Conservation (phyloP, 2,329 filamentous ascomycete genomes). For the Fulvia fulva region DNA sequence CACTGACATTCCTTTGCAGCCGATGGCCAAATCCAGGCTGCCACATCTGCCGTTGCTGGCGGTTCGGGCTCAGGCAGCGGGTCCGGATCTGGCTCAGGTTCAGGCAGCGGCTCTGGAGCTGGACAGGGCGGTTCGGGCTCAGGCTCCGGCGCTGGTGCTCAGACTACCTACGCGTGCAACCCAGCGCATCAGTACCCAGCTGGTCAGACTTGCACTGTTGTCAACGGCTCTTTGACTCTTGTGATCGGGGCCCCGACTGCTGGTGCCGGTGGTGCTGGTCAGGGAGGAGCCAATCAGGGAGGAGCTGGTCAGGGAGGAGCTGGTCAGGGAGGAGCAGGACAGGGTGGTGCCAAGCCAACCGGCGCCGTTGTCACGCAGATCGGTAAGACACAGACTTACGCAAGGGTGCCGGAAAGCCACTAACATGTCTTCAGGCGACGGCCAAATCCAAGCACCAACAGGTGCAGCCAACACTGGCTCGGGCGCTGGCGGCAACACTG, state of each 20-base stretch:
- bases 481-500: neutral
- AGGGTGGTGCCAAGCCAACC: neutral
- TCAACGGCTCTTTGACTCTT: neutral
- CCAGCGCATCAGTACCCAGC: too few species aligned
- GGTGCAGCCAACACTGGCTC: neutral
- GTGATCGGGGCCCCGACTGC: neutral
- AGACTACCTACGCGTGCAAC: neutral
- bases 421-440: constrained; percentile 1
- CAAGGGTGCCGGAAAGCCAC: neutral
- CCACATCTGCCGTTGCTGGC: neutral
- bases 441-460: constrained; percentile 4
- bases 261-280: neutral
- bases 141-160: neutral
- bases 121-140: neutral
- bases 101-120: neutral
- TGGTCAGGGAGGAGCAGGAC: neutral
- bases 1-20: neutral
- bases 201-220: too few species aligned
- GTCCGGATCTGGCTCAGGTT: neutral
- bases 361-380: constrained; percentile 7
- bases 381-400: neutral
- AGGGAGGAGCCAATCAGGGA: neutral
- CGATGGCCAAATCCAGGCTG: constrained; percentile 9
- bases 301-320: neutral
- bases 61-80: neutral